These are phyloP conservation scores for Neonothopanus nambi DNA, from an alignment of 1,284 basidiomycete genomes.

Conservation along the genomic window DNA sequence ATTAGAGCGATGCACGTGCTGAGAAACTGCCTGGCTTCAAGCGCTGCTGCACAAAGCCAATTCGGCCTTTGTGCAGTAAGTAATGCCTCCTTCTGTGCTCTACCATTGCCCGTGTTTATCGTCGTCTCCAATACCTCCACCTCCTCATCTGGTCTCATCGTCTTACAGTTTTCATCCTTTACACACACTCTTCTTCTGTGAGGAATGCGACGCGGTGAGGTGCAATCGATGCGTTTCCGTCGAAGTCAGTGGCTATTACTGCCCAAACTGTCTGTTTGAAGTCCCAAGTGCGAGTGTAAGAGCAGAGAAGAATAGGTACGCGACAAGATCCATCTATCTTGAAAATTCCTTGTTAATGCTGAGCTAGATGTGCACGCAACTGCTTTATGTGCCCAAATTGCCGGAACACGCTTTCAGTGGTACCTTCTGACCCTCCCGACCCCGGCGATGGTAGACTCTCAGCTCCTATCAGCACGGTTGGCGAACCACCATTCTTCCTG, in stretches of 20 bases:
- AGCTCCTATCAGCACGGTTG: conserved; percentile 54
- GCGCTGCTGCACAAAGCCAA: conserved; percentile 20
- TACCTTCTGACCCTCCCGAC: conserved; percentile 83
- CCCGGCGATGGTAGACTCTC: conserved; percentile 52
- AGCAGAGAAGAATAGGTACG: conserved; percentile 93
- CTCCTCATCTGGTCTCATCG: conserved; percentile 73
- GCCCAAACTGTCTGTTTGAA: conserved; percentile 98
- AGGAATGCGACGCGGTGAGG: conserved; percentile 94
- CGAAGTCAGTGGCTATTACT: conserved; percentile 96
- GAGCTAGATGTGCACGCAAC: conserved; percentile 87
- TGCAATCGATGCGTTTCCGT: conserved; percentile 91
- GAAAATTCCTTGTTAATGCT: conserved; percentile 1
- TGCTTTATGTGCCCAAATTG: conserved; percentile 97
- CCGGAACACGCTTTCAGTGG: conserved; percentile 83
- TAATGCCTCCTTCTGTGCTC: conserved; percentile 53
- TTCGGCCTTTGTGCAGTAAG: conserved; percentile 15
- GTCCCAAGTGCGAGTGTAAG: conserved; percentile 95
- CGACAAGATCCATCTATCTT: not conserved
- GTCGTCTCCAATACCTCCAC: conserved; percentile 62
- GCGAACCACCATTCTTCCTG: conserved; percentile 88
- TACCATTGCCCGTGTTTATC: conserved; percentile 77
- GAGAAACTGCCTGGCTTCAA: conserved; percentile 20
- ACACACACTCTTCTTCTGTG: conserved; percentile 92
- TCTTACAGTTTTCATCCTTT: conserved; percentile 80
- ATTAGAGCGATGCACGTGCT: conserved; percentile 7